A percentile compares a stretch with the other conserved stretches of the same genome.
Conservation (phyloP, 805 yeast species). For the Saturnispora silvae region DNA sequence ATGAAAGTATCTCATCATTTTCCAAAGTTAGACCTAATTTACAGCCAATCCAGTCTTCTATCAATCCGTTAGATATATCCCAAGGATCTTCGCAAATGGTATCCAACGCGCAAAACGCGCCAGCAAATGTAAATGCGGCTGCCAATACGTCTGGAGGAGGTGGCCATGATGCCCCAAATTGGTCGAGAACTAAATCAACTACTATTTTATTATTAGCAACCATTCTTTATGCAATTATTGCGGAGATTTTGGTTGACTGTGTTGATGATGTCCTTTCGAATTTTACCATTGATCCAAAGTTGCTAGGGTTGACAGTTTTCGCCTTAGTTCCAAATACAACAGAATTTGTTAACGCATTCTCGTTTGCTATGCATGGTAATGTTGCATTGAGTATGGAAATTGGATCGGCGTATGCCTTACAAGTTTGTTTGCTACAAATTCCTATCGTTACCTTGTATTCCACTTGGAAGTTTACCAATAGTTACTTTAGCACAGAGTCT, state of each 20-base stretch:
- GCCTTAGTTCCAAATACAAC: slow-evolving; percentile 96
- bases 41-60: slow-evolving; percentile 7
- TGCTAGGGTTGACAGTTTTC: slow-evolving; percentile 86
- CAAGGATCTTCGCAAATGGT: slow-evolving; percentile 2
- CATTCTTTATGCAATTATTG: slow-evolving; percentile 79
- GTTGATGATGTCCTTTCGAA: slow-evolving; percentile 76
- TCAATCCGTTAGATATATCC: slow-evolving; percentile 7
- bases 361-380: slow-evolving; percentile 92
- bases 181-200: slow-evolving; percentile 82
- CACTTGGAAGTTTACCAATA: slow-evolving; percentile 29
- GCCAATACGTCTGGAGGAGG: slow-evolving; percentile 50
- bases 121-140: too few relatives aligned
- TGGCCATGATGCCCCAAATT: slow-evolving; percentile 95
- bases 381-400: slow-evolving; percentile 96
- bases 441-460: slow-evolving; percentile 83
- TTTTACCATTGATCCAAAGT: slow-evolving; percentile 81
- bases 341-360: slow-evolving; percentile 91
- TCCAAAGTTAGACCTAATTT: slow-evolving; percentile 7
- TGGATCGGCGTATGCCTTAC: slow-evolving; percentile 94
- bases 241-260: slow-evolving; percentile 86
- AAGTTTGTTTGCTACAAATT: slow-evolving; percentile 86
- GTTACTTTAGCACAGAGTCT: not conserved
- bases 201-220: slow-evolving; percentile 79
- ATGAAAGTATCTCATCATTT: slow-evolving; percentile 20
- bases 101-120: too few relatives aligned